Conservation (phyloP, 345 rosid species). For the Ceriops decandra region DNA sequence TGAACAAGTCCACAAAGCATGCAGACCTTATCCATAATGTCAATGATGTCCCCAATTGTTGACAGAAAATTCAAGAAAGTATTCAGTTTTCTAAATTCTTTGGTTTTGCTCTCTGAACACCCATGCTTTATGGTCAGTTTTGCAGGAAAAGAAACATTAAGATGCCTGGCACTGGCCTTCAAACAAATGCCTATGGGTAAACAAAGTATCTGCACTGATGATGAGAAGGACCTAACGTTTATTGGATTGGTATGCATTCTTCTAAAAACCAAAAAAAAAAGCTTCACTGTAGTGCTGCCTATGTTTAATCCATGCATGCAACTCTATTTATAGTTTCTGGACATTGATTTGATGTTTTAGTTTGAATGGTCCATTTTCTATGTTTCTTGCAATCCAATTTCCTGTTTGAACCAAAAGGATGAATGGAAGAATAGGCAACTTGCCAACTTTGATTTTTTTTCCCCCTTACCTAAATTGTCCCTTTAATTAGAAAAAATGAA, state of each 20-base stretch:
- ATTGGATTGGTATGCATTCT: conserved; percentile 98
- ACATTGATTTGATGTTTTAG: not conserved
- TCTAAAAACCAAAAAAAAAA: conserved; percentile 29
- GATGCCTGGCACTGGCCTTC: conserved; percentile 90
- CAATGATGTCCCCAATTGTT: too few species aligned
- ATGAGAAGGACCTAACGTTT: conserved; percentile 94
- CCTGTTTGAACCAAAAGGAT: not conserved
- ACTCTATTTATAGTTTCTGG: not conserved
- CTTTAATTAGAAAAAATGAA: too few species aligned
- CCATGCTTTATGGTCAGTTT: conserved; percentile 54
- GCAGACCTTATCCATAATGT: too few species aligned
- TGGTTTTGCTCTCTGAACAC: conserved; percentile 13
- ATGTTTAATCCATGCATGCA: not conserved
- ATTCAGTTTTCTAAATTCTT: not conserved
- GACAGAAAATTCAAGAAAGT: not conserved
- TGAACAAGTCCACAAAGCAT: too few species aligned
- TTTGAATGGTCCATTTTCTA: not conserved
- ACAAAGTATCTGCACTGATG: conserved; percentile 62
- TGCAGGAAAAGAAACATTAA: conserved; percentile 88
- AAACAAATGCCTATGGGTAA: conserved; percentile 72
- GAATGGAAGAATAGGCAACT: not conserved
- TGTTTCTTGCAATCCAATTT: not conserved
- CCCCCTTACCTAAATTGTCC: too few species aligned
- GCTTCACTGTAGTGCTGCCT: conserved; percentile 1
- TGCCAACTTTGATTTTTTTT: too few species aligned